phyloP scores from a whole-genome alignment of 257 asterid genomes.

The Solanum pinnatisectum region DNA sequence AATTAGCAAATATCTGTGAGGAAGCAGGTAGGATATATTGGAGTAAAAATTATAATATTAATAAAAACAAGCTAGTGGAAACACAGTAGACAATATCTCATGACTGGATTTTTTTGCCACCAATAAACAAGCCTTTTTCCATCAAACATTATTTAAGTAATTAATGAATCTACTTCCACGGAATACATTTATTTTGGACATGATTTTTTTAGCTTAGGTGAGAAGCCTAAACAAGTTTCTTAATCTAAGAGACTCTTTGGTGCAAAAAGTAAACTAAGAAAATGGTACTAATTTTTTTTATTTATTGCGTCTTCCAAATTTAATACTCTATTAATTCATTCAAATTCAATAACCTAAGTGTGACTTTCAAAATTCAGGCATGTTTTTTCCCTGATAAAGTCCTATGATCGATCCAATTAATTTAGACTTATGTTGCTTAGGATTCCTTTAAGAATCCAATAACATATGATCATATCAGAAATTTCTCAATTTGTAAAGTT shows the following conservation, averaged over 20 bases:
- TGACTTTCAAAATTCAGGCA: background rate
- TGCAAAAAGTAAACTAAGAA: background rate
- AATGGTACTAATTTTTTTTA: no score
- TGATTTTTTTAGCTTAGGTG: background rate
- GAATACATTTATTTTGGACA: background rate
- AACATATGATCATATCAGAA: background rate
- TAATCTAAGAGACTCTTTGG: background rate
- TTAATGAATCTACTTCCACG: background rate
- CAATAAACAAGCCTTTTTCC: background rate
- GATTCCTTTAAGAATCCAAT: background rate
- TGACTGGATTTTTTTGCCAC: conserved; percentile 8
- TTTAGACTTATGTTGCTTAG: background rate
- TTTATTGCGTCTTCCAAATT: background rate
- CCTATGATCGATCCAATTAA: background rate
- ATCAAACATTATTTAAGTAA: background rate
- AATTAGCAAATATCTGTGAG: background rate
- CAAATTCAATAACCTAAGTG: background rate
- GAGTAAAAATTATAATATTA: background rate
- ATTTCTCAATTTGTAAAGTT: background rate
- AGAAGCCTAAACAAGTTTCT: background rate
- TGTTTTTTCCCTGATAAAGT: no score
- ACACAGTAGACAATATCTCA: conserved; percentile 17
- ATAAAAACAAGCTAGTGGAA: background rate
- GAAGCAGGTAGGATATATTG: background rate
- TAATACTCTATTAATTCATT: background rate